A percentile compares a stretch with the other conserved stretches of the same genome.
phyloP scores from a whole-genome alignment of 2,329 filamentous ascomycete genomes.

The Pestalotiopsis sp. region DNA sequence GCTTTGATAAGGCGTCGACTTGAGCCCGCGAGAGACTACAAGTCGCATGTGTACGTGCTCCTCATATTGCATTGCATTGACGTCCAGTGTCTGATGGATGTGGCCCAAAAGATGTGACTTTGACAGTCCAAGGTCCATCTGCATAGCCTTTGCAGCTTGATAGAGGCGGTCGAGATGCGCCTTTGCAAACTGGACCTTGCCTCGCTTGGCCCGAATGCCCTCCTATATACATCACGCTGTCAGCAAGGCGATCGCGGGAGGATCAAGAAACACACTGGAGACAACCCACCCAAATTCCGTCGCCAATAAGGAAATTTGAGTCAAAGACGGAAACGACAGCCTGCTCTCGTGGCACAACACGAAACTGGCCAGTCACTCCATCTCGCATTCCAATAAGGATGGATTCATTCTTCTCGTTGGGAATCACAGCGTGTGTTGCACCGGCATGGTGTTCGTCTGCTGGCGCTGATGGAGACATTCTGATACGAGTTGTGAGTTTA shows the following conservation, averaged over 20 bases:
- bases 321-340: slow-evolving; percentile 30
- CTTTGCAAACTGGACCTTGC: slow-evolving; percentile 28
- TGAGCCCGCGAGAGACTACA: slow-evolving; percentile 30
- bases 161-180: slow-evolving; percentile 31
- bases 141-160: slow-evolving; percentile 32
- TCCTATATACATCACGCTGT: slow-evolving; percentile 18
- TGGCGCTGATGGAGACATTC: not conserved
- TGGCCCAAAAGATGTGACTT: slow-evolving; percentile 26
- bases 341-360: slow-evolving; percentile 23
- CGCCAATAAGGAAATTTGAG: slow-evolving; percentile 30
- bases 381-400: slow-evolving; percentile 26
- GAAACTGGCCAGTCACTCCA: slow-evolving; percentile 26
- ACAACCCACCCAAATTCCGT: slow-evolving; percentile 28
- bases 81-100: slow-evolving; percentile 28
- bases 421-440: not conserved
- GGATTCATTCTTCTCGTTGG: not conserved
- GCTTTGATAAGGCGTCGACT: slow-evolving; percentile 29
- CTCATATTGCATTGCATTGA: slow-evolving; percentile 28
- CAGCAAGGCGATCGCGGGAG: not conserved
- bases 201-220: slow-evolving; percentile 27
- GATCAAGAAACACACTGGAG: not conserved
- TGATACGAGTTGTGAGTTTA: not conserved
- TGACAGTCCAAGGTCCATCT: slow-evolving; percentile 29
- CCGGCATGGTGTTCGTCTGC: not conserved
- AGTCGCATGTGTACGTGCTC: slow-evolving; percentile 31